A percentile compares a stretch with the other conserved stretches of the same genome.
Conservation (phyloP, 148 eudicot genomes). For the Spergularia bocconei region DNA sequence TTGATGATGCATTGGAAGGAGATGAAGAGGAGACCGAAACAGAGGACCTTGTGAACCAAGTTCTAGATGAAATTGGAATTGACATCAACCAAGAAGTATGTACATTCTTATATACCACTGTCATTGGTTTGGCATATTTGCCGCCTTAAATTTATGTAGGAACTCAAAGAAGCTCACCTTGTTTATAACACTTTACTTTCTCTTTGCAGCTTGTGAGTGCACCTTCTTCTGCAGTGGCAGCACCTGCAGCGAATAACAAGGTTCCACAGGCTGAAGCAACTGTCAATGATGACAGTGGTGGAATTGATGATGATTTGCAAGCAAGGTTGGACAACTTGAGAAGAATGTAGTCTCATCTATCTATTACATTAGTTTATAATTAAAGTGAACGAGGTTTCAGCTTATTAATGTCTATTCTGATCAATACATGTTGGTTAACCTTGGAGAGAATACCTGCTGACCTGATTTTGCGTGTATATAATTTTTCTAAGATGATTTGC, state of each 20-base stretch:
- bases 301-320: constrained; percentile 86
- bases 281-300: constrained; percentile 61
- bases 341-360: constrained; percentile 48
- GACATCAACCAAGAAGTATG: constrained; percentile 81
- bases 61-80: constrained; percentile 95
- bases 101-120: neutral
- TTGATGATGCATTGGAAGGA: constrained; percentile 98
- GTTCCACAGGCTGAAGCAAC: constrained; percentile 83
- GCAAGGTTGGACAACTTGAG: constrained; percentile 95
- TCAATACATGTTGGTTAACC: constrained; percentile 21
- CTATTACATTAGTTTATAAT: constrained; percentile 10
- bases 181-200: constrained; percentile 8
- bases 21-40: constrained; percentile 98
- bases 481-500: neutral
- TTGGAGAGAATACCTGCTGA: constrained; percentile 1
- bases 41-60: constrained; percentile 89
- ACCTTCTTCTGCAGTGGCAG: constrained; percentile 82
- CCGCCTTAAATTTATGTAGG: neutral
- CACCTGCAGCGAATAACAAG: constrained; percentile 73
- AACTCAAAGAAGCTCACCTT: neutral
- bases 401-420: constrained; percentile 21
- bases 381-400: constrained; percentile 14
- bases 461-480: constrained; percentile 30
- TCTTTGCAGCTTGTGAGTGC: constrained; percentile 75
- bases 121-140: neutral